Base-by-base conservation (phyloP, 2,329 filamentous ascomycete species). In the Talaromyces sp. region DNA sequence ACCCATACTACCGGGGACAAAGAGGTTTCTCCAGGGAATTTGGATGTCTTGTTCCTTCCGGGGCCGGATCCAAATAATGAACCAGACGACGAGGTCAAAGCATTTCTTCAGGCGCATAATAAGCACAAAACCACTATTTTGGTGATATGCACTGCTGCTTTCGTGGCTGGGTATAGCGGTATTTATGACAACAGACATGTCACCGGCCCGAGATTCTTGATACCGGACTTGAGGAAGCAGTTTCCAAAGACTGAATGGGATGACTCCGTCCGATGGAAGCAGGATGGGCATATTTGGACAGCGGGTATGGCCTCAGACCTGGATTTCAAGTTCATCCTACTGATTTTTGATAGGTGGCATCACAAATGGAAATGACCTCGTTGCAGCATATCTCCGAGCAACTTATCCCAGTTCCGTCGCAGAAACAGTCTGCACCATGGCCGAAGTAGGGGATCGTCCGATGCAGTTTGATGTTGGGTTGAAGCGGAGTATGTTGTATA, bases 11-110 rank as follows among this genome's bases (percentile, higher is more conserved):
- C 71, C 2, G 51, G 62, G 14, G 70, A 72, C 52, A 17, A 65
- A 1, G 63, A 59, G 3, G 74, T 77, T 6, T 62, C 68, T 2
- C 73, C 74, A 0, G 74, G 74, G 3, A 69, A 67, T 0, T 63
- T 77, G 0, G 74, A 77, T 58, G 63, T 75, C 26, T 59, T 77
- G 4, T 50, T 75, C 38, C 67, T 78, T 11, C 75, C 75, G 0
- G 75, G 75, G 3, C 72, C 75, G 0, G 67, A 75, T 3, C 75
- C 74, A 0, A 66, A 62, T 17, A 24, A 58, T 4, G 60, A 69
- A 0, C 72, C 72, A 0, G 61, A 65, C 1, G 67, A 70, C 11
- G 67, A 68, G 31, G 68, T 68, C 21, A 54, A 69, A 3, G 65
- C 68, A 3, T 77, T 75, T 56, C 61, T 77, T 12, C 66, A 67